phyloP scores from a whole-genome alignment of 768 basidiomycete species.

The Baorangia bicolor region DNA sequence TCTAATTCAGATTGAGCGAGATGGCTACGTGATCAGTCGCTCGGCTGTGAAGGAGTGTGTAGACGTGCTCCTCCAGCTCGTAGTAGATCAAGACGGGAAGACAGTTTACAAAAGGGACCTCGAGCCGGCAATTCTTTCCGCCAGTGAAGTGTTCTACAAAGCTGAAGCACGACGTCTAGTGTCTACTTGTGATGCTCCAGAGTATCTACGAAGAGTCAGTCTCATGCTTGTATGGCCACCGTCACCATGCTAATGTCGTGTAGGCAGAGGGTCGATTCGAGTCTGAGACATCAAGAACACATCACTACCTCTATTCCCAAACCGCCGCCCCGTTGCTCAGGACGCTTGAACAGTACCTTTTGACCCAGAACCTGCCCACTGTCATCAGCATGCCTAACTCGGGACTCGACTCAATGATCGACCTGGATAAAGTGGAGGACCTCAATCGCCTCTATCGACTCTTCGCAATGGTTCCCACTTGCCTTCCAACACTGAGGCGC shows the following conservation, averaged over 20 bases:
- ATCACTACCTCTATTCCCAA: slow-evolving; percentile 80
- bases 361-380: slow-evolving; percentile 72
- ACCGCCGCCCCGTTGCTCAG: slow-evolving; percentile 67
- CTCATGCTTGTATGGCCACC: neutral
- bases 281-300: slow-evolving; percentile 79
- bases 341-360: slow-evolving; percentile 75
- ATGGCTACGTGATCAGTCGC: slow-evolving; percentile 88
- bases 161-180: slow-evolving; percentile 70
- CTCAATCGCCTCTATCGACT: slow-evolving; percentile 78
- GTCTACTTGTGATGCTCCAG: slow-evolving; percentile 73
- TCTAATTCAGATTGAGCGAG: slow-evolving; percentile 88
- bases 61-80: slow-evolving; percentile 75
- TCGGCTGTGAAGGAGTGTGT: slow-evolving; percentile 88
- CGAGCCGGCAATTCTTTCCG: slow-evolving; percentile 76
- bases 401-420: slow-evolving; percentile 86
- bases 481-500: slow-evolving; percentile 60
- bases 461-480: slow-evolving; percentile 64
- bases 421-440: slow-evolving; percentile 73
- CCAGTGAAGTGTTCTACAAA: slow-evolving; percentile 78
- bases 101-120: slow-evolving; percentile 82
- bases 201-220: slow-evolving; percentile 78
- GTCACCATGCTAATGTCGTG: slow-evolving; percentile 12
- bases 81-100: slow-evolving; percentile 44
- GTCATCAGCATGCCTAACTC: slow-evolving; percentile 80
- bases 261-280: slow-evolving; percentile 81